A percentile compares a stretch with the other conserved stretches of the same genome.
phyloP scores from a whole-genome alignment of 2,329 filamentous ascomycete species.

The Dothistroma septosporum region DNA sequence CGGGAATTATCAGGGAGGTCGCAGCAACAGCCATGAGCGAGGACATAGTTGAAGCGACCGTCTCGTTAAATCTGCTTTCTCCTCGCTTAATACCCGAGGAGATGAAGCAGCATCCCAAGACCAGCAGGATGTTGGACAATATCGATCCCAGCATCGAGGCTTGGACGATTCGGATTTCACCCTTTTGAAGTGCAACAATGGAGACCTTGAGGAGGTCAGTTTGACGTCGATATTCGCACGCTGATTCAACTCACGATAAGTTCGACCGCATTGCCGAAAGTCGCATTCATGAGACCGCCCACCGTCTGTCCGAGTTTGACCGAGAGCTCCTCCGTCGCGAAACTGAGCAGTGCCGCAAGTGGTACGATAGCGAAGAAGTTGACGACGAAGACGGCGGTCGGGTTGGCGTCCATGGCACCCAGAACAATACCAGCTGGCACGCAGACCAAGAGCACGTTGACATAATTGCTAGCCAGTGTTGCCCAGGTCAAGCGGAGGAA shows the following conservation, averaged over 20 bases:
- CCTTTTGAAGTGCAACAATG: constrained; percentile 79
- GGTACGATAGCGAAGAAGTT: constrained; percentile 81
- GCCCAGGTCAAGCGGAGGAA: constrained; percentile 35
- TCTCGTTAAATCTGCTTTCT: constrained; percentile 61
- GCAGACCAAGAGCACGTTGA: constrained; percentile 68
- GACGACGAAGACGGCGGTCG: constrained; percentile 66
- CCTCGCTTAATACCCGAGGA: constrained; percentile 44
- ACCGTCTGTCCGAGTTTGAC: constrained; percentile 68
- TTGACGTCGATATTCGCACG: neutral
- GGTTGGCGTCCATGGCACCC: constrained; percentile 58
- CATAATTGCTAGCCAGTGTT: constrained; percentile 50
- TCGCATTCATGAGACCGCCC: constrained; percentile 70
- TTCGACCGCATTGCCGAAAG: constrained; percentile 76
- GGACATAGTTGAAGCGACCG: constrained; percentile 72
- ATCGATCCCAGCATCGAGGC: constrained; percentile 96
- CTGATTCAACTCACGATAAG: constrained; percentile 52
- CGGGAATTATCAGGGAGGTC: constrained; percentile 52
- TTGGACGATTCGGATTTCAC: constrained; percentile 93
- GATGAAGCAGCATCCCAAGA: constrained; percentile 53
- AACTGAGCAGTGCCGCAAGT: constrained; percentile 67
- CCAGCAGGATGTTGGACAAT: constrained; percentile 86
- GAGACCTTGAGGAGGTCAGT: constrained; percentile 50
- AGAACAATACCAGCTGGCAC: constrained; percentile 70
- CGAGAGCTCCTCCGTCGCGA: constrained; percentile 74
- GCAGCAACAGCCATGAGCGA: constrained; percentile 56